Base-by-base conservation (phyloP, 2,329 filamentous ascomycete genomes). In the Phialophora expanda region DNA sequence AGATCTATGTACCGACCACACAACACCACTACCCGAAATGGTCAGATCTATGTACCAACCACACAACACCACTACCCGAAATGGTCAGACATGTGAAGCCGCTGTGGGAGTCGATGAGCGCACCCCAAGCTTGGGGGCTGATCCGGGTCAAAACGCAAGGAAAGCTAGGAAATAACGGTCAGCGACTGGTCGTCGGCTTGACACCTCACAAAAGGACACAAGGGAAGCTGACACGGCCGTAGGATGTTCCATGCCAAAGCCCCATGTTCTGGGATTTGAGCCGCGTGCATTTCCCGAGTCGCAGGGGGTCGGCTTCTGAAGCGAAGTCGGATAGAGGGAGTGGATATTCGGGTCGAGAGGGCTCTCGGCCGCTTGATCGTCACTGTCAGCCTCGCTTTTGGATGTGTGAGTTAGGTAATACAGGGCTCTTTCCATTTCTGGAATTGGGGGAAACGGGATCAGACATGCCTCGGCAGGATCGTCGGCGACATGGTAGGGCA, bases 211-310 rank as follows among this genome's bases (percentile, higher is more conserved):
- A 26, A 51, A 51, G 48, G 17, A 51, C 48, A 51, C 20, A 26
- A 2, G 24, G 24, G 48, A 17, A 24, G 24, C n/a, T 26, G 48
- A 51, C 24, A 51, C 20, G 20, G 48, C 48, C 48, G 48, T 17
- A 26, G 48, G 24, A 5, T 51, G 46, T 11, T 50, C 24, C 46
- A 26, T 17, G 22, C 8, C 20, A 51, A 26, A 20, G 24, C 17
- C 20, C 24, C 56, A 50, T 9, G 24, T 59, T 7, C 26, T 50
- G 41, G 41, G 17, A 12, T 11, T 2, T 8, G 12, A 51, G 44
- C 57, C 57, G 57, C 24, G 28, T 48, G 57, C 57, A 34, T 32
- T 34, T 60, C 41, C 57, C 57, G 57, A 60, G 30, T 28, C 26
- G 38, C 26, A n/a, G 41, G 12, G 12, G 28, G n/a, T 50, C 41